Evolutionary conservation across 2,329 filamentous ascomycete genomes (phyloP).

Genomic region (Diaporthe citrichinensis): DNA sequence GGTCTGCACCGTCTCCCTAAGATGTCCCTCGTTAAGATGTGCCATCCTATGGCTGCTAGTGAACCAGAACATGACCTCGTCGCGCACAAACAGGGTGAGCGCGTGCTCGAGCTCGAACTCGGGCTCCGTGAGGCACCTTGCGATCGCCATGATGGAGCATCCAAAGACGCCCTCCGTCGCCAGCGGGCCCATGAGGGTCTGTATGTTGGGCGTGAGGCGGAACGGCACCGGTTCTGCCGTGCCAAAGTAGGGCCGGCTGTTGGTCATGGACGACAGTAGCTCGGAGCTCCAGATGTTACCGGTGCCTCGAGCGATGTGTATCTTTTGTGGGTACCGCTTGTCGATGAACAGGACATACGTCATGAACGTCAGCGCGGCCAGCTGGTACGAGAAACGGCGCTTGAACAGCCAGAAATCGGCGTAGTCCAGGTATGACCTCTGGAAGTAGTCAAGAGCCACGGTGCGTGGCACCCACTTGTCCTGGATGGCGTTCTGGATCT

Average conservation of each 20-base stretch:
- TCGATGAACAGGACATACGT: slow-evolving; percentile 99
- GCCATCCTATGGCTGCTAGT: slow-evolving; percentile 79
- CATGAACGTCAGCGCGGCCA: slow-evolving; percentile 96
- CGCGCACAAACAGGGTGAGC: slow-evolving; percentile 92
- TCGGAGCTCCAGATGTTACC: slow-evolving; percentile 98
- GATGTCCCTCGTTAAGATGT: slow-evolving; percentile 72
- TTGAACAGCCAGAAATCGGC: slow-evolving; percentile 99
- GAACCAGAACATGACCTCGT: slow-evolving; percentile 99
- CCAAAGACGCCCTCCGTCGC: slow-evolving; percentile 97
- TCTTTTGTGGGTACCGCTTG: slow-evolving; percentile 94
- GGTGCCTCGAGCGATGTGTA: slow-evolving; percentile 87
- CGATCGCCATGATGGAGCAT: slow-evolving; percentile 96
- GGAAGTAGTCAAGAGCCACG: slow-evolving; percentile 90
- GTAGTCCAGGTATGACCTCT: slow-evolving; percentile 87
- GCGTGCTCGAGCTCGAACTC: slow-evolving; percentile 94
- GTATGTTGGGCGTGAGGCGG: slow-evolving; percentile 95
- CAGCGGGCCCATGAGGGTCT: slow-evolving; percentile 95
- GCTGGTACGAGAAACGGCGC: slow-evolving; percentile 95
- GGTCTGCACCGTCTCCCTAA: slow-evolving; percentile 73
- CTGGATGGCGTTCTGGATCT: slow-evolving; percentile 96
- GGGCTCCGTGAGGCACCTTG: slow-evolving; percentile 91
- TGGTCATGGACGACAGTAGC: slow-evolving; percentile 90
- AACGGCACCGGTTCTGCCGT: slow-evolving; percentile 95
- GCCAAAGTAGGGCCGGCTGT: slow-evolving; percentile 88
- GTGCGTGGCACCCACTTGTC: slow-evolving; percentile 91